A percentile compares a stretch with the other conserved stretches of the same genome.
Conservation (phyloP, 345 rosid species). For the Brassica juncea region DNA sequence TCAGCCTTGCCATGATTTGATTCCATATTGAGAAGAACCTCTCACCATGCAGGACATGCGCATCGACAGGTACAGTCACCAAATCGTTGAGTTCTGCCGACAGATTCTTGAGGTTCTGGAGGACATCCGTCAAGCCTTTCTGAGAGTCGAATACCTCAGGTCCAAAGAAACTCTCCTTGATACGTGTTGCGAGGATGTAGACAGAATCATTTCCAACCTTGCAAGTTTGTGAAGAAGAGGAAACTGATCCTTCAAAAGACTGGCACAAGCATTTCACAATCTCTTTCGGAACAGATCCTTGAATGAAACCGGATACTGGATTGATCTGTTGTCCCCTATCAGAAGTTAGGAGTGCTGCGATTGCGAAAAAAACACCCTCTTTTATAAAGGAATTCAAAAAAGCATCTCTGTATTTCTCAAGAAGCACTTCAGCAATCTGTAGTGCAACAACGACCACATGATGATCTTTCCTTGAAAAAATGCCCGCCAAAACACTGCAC, state of each 20-base stretch:
- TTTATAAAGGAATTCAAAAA: conserved; percentile 70
- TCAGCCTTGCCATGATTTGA: conserved; percentile 62
- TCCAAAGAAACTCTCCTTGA: conserved; percentile 62
- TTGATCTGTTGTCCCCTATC: conserved; percentile 48
- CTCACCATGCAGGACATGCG: conserved; percentile 51
- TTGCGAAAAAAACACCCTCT: conserved; percentile 84
- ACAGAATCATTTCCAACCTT: conserved; percentile 67
- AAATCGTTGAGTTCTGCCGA: conserved; percentile 61
- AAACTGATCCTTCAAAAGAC: conserved; percentile 52
- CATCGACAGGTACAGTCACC: conserved; percentile 40
- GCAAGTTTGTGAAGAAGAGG: conserved; percentile 57
- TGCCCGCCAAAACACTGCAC: conserved; percentile 88
- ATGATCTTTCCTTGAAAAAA: conserved; percentile 75
- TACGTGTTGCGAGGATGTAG: conserved; percentile 62
- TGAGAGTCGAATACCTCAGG: conserved; percentile 57
- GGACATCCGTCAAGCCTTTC: conserved; percentile 77
- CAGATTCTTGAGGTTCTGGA: conserved; percentile 66
- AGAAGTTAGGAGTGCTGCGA: conserved; percentile 61
- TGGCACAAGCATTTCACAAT: conserved; percentile 75
- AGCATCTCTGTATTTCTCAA: conserved; percentile 64
- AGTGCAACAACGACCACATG: conserved; percentile 76
- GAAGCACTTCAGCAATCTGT: conserved; percentile 64
- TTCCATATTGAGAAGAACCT: conserved; percentile 51
- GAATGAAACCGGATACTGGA: conserved; percentile 32
- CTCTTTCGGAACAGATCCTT: conserved; percentile 51